Percentiles rank a stretch among this genome's conserved stretches.
Evolutionary conservation across 805 yeast species (phyloP).

Genomic region (Debaryomyces hansenii): DNA sequence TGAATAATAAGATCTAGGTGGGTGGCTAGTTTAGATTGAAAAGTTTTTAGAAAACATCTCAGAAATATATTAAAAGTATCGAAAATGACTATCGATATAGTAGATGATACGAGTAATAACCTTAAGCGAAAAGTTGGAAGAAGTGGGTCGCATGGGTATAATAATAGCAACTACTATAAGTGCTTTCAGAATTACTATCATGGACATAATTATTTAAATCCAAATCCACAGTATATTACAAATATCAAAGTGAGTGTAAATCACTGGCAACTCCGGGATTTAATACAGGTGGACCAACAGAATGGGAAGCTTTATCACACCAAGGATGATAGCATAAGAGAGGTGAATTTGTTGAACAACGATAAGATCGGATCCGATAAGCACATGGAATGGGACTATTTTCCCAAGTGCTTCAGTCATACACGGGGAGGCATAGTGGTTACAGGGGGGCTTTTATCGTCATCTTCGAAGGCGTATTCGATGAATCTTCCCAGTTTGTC

Average conservation of each 20-base stretch:
- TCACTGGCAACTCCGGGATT: conserved; percentile 84
- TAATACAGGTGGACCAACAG: conserved; percentile 52
- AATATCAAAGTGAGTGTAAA: conserved; percentile 33
- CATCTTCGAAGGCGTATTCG: conserved; percentile 30
- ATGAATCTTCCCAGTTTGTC: conserved; percentile 23
- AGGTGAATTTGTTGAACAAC: conserved; percentile 35
- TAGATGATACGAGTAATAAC: not conserved
- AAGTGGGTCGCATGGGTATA: not conserved
- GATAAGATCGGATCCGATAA: conserved; percentile 23
- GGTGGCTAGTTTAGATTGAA: too few species aligned
- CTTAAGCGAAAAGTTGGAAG: not conserved
- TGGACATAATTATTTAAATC: conserved; percentile 34
- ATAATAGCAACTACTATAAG: conserved; percentile 15
- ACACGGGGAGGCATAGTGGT: conserved; percentile 51
- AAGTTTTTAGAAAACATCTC: too few species aligned
- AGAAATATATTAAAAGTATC: too few species aligned
- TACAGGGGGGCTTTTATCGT: conserved; percentile 49
- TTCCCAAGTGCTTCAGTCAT: conserved; percentile 66
- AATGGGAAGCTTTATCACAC: conserved; percentile 58
- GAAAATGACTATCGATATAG: conserved; percentile 2
- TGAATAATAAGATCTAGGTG: not conserved
- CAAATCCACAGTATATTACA: conserved; percentile 36
- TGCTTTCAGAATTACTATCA: conserved; percentile 47
- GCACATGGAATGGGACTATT: conserved; percentile 55
- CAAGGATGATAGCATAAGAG: conserved; percentile 50